These are phyloP conservation scores for Pulchroboletus neoregius DNA, from an alignment of 1,284 basidiomycete genomes.

Conservation along the genomic window DNA sequence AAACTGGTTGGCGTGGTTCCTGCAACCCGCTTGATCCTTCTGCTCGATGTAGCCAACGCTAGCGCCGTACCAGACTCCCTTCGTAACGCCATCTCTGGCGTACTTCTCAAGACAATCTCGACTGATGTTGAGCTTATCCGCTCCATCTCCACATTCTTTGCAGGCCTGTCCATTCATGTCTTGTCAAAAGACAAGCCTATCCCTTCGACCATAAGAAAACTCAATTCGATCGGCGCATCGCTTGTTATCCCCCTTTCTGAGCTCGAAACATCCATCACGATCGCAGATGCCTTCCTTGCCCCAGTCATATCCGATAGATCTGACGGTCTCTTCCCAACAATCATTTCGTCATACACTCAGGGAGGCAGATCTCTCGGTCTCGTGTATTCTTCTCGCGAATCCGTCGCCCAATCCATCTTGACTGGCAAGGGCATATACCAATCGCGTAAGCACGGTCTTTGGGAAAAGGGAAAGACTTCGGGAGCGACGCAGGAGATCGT, in stretches of 20 bases:
- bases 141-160: conserved; percentile 72
- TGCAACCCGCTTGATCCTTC: conserved; percentile 66
- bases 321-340: conserved; percentile 91
- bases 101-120: conserved; percentile 67
- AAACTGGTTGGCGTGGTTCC: conserved; percentile 69
- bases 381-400: conserved; percentile 94
- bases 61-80: conserved; percentile 73
- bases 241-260: conserved; percentile 73
- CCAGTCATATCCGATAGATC: conserved; percentile 82
- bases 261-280: conserved; percentile 62
- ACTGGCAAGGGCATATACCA: conserved; percentile 95
- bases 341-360: conserved; percentile 75
- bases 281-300: conserved; percentile 85
- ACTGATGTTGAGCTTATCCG: conserved; percentile 68
- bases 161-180: conserved; percentile 59
- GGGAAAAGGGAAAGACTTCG: conserved; percentile 96
- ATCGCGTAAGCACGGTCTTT: conserved; percentile 92
- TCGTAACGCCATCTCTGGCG: conserved; percentile 69
- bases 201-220: conserved; percentile 50
- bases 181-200: conserved; percentile 54
- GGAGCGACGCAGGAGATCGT: conserved; percentile 91
- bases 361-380: conserved; percentile 83
- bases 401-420: conserved; percentile 82
- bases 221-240: conserved; percentile 57
- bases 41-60: conserved; percentile 68